Percentiles rank a stretch among this genome's conserved stretches.
These are phyloP conservation scores for Nicotiana obtusifolia DNA, from an alignment of 257 asterid species.

Conservation along the genomic window DNA sequence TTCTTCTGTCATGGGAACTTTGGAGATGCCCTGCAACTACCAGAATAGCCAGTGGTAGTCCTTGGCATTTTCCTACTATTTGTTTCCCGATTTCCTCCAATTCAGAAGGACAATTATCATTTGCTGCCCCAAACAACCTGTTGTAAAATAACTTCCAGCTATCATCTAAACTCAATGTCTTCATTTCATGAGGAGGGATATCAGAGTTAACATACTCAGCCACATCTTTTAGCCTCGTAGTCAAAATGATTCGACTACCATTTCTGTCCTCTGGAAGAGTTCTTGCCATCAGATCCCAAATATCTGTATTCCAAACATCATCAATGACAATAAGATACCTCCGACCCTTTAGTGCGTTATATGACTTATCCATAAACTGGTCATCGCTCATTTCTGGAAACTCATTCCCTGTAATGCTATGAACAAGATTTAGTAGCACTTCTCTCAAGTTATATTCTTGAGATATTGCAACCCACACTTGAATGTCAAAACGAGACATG, in stretches of 20 bases:
- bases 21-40: not conserved
- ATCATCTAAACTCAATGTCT: not conserved
- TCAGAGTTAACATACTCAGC: conserved; percentile 3
- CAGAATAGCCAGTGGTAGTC: not conserved
- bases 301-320: not conserved
- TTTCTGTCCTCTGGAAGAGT: not conserved
- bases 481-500: not conserved
- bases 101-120: not conserved
- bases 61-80: not conserved
- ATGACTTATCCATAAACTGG: not conserved
- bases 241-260: conserved; percentile 11
- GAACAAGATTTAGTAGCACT: not conserved
- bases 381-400: not conserved
- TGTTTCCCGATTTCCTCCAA: not conserved
- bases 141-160: conserved; percentile 11
- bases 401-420: not conserved
- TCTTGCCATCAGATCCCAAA: not conserved
- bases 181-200: not conserved
- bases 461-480: not conserved
- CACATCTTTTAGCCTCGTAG: conserved; percentile 7
- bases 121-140: not conserved
- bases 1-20: not conserved
- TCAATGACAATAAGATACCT: not conserved
- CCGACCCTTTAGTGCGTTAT: not conserved
- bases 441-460: not conserved